Conservation (phyloP, 2,329 filamentous ascomycete genomes). For the Trichoderma sp. region DNA sequence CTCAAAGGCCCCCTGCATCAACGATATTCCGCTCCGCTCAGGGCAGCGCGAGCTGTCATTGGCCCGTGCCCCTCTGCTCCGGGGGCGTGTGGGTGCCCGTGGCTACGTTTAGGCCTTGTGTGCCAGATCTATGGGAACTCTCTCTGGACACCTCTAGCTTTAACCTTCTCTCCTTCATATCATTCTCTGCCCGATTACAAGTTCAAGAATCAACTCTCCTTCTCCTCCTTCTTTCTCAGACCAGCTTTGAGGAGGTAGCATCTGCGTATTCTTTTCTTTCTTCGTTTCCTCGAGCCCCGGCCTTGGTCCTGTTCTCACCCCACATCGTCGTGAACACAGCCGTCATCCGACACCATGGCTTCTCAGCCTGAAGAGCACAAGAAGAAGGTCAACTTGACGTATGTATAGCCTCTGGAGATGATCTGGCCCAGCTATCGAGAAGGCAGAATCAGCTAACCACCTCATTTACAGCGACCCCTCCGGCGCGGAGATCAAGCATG, state of each 20-base stretch:
- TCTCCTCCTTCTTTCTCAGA: background rate
- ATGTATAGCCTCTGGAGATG: conserved; percentile 37
- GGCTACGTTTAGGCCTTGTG: conserved; percentile 12
- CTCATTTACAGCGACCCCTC: conserved; percentile 69
- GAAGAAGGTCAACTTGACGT: conserved; percentile 83
- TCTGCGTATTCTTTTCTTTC: conserved; percentile 2
- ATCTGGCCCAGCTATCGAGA: background rate
- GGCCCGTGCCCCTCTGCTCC: conserved; percentile 29
- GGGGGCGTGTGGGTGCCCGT: conserved; percentile 16
- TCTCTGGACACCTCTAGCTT: conserved; percentile 23
- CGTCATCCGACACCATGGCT: conserved; percentile 60
- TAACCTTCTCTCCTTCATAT: conserved; percentile 21
- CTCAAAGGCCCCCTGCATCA: conserved; percentile 28
- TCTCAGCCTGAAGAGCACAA: conserved; percentile 66
- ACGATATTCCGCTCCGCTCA: conserved; percentile 37
- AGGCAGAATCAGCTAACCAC: conserved; percentile 36
- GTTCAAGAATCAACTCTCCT: background rate
- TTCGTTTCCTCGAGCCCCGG: conserved; percentile 13
- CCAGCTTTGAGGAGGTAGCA: background rate
- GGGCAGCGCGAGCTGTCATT: conserved; percentile 35
- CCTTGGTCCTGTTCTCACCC: conserved; percentile 27
- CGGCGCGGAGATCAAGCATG: conserved; percentile 80
- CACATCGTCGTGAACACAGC: conserved; percentile 15
- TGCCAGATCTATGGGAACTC: conserved; percentile 10
- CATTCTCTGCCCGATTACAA: background rate